Evolutionary conservation across 495 filamentous ascomycete genomes (phyloP), one percentile per base, ranked within the genome.

Genomic region (Trichoderma erinaceum): DNA sequence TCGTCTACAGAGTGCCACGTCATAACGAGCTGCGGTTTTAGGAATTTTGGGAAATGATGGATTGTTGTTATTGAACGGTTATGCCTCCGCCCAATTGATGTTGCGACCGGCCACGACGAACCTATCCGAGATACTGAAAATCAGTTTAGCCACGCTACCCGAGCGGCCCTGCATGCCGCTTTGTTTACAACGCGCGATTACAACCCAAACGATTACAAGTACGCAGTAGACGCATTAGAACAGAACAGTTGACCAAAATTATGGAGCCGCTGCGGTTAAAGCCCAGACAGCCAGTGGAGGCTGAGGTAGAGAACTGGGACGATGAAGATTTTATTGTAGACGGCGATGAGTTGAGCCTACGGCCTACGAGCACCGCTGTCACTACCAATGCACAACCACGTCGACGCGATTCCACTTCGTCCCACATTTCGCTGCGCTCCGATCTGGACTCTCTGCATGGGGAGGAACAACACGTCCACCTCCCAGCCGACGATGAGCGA

Each of bases 281-380:
- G 73, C 74, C 80, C 63, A 82, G 81, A 65, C 83, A 79, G 69
- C 78, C 81, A 56, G 81, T 81, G 21, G 83, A 89, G 66, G 85
- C 85, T 50, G 78, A 80, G 23, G 82, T 92, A 44, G 93, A 97
- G 75, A 91, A 87, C 75, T 97, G 93, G 93, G 92, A 94, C 77
- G 90, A 96, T 71, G 91, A 93, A 74, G 88, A 87, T 71, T 85
- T 96, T 71, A 77, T 95, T 67, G 87, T 93, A 75, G 88, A 89
- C 66, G 84, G 85, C 69, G 90, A 91, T 68, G 86, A 89, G 70
- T 78, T 90, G 65, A 85, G 87, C 69, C 81, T 92, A 74, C 84
- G 41, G 65, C 38, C 87, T 71, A 81, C 35, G 35, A 38, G 35
- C 8, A 38, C 86, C 75, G 82, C 85, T 67, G 86, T 89, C 52